Conservation (phyloP, 371 early-diverging fungal species). For the Mucor saturninus region DNA sequence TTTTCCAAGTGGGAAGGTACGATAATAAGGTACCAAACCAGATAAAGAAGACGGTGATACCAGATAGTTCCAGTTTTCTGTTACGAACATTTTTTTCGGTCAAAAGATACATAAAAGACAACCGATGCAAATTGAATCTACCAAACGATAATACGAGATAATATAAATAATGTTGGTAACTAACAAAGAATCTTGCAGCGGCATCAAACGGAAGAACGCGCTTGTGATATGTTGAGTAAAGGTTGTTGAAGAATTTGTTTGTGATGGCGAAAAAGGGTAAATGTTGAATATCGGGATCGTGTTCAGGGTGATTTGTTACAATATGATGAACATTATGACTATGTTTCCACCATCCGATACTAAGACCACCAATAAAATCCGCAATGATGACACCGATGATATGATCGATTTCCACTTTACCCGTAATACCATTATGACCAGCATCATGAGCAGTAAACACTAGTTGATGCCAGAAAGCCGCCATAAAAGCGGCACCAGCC, state of each 20-base stretch:
- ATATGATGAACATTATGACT: constrained; percentile 96
- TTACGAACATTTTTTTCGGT: constrained; percentile 66
- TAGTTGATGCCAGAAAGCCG: constrained; percentile 90
- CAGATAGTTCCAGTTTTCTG: constrained; percentile 74
- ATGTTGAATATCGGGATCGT: constrained; percentile 98
- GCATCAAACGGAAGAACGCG: constrained; percentile 82
- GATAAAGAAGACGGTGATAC: constrained; percentile 73
- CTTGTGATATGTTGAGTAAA: constrained; percentile 94
- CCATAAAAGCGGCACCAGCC: constrained; percentile 65
- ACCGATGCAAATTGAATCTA: constrained; percentile 89
- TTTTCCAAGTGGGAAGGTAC: constrained; percentile 67
- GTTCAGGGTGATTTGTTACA: constrained; percentile 85
- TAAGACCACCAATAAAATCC: constrained; percentile 85
- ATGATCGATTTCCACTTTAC: constrained; percentile 74
- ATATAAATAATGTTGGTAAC: constrained; percentile 85
- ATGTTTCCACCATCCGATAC: constrained; percentile 96
- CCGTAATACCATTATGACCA: constrained; percentile 92
- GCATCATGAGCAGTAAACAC: constrained; percentile 95
- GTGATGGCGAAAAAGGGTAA: constrained; percentile 94
- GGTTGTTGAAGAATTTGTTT: constrained; percentile 74
- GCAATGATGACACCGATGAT: constrained; percentile 84
- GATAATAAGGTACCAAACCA: constrained; percentile 82
- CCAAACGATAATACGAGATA: constrained; percentile 88
- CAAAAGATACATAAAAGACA: constrained; percentile 72
- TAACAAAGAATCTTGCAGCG: constrained; percentile 74